These are phyloP conservation scores for Juncus effusus DNA, from an alignment of 176 grass and related monocot genomes.

Conservation along the genomic window DNA sequence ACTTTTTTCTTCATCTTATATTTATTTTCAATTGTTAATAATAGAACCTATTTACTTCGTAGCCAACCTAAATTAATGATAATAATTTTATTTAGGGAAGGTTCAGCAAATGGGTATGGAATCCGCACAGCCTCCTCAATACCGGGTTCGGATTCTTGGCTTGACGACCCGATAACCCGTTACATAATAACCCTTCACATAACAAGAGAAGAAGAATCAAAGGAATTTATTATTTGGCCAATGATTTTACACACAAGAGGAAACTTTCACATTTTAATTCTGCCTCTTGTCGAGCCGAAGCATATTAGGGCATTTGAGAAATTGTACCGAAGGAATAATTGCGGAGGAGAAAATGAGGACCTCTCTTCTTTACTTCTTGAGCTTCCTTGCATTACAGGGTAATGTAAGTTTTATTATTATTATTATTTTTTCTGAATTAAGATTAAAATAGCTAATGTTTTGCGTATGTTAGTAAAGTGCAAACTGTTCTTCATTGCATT, in stretches of 20 bases:
- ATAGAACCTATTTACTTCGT: too few relatives aligned
- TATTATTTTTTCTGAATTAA: neutral
- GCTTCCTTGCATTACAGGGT: constrained; percentile 99
- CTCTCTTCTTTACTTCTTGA: constrained; percentile 77
- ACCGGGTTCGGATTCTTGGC: constrained; percentile 69
- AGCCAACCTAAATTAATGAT: too few relatives aligned
- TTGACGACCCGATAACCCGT: constrained; percentile 84
- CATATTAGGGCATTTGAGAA: constrained; percentile 53
- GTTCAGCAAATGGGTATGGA: constrained; percentile 62
- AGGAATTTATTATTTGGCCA: constrained; percentile 68
- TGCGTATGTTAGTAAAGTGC: too few relatives aligned
- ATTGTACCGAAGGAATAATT: constrained; percentile 56
- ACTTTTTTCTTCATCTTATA: neutral
- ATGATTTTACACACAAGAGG: constrained; percentile 69
- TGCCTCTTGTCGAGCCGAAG: constrained; percentile 67
- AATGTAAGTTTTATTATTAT: constrained; percentile 62
- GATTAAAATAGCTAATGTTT: neutral
- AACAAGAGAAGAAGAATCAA: constrained; percentile 31
- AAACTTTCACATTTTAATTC: constrained; percentile 62
- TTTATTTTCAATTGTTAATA: too few relatives aligned
- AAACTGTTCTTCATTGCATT: too few relatives aligned
- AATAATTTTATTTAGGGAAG: constrained; percentile 49
- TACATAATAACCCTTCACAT: constrained; percentile 67
- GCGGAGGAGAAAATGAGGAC: constrained; percentile 59
- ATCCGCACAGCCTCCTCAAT: constrained; percentile 50